Evolutionary conservation across 768 basidiomycete genomes (phyloP).

Genomic region (Lactifluus echinatus): DNA sequence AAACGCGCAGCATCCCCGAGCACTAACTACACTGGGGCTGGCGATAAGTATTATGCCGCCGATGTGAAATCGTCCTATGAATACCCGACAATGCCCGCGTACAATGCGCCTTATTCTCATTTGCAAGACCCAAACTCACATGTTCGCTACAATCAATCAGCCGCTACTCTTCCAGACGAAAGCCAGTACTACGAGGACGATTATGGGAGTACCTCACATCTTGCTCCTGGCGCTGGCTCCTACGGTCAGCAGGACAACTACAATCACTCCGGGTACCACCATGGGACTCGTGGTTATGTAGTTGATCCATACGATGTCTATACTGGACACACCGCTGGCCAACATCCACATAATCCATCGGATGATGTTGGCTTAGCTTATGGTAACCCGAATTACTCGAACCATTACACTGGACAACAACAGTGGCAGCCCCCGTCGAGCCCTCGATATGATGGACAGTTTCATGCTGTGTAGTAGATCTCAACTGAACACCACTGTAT

Average conservation of each 20-base stretch:
- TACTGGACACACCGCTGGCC: constrained; percentile 6
- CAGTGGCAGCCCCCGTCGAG: not conserved
- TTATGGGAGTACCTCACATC: constrained; percentile 53
- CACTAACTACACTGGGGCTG: constrained; percentile 37
- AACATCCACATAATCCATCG: not conserved
- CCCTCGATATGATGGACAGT: not conserved
- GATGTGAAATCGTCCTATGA: constrained; percentile 41
- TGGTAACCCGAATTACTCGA: not conserved
- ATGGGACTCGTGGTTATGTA: constrained; percentile 19
- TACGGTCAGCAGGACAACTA: constrained; percentile 37
- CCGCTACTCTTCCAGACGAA: constrained; percentile 48
- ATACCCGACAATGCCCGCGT: constrained; percentile 70
- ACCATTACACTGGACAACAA: not conserved
- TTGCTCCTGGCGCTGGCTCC: constrained; percentile 51
- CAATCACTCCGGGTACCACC: not conserved
- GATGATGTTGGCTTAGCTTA: constrained; percentile 5
- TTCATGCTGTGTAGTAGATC: constrained; percentile 5
- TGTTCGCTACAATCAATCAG: constrained; percentile 51
- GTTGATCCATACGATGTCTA: constrained; percentile 50
- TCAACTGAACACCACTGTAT: not conserved
- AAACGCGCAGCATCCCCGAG: constrained; percentile 50
- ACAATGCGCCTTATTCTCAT: constrained; percentile 51
- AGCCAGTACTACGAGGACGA: constrained; percentile 54
- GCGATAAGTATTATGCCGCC: constrained; percentile 41
- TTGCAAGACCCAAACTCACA: constrained; percentile 45